Evolutionary conservation across 1,284 basidiomycete genomes (phyloP).

Genomic region (Rhodofomes roseus): DNA sequence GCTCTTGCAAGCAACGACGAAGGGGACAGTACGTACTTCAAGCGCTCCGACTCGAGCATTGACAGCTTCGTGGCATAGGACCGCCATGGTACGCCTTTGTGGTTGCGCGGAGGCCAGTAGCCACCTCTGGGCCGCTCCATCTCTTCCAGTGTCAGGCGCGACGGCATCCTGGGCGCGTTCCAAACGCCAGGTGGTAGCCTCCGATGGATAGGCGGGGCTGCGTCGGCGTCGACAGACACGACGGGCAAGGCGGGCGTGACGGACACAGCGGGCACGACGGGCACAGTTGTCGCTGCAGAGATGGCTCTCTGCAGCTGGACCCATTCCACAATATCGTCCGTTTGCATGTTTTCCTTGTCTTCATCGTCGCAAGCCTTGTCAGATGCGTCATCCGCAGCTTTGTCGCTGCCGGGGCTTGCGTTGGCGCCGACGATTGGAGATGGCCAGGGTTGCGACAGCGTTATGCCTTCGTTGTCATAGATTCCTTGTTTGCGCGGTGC

Average conservation of each 20-base stretch:
- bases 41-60: too few relatives aligned
- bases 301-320: background rate
- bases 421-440: too few relatives aligned
- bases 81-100: background rate
- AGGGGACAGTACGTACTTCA: too few relatives aligned
- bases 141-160: background rate
- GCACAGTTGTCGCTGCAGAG: background rate
- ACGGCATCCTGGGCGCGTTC: background rate
- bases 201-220: too few relatives aligned
- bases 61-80: too few relatives aligned
- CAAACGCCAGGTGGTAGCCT: background rate
- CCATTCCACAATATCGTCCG: background rate
- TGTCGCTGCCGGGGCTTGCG: background rate
- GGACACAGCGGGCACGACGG: too few relatives aligned
- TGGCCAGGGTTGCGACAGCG: too few relatives aligned
- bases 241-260: too few relatives aligned
- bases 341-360: background rate
- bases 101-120: background rate
- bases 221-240: too few relatives aligned
- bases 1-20: background rate
- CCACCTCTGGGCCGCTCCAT: background rate
- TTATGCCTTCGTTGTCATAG: too few relatives aligned
- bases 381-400: background rate
- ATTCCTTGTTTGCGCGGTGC: too few relatives aligned
- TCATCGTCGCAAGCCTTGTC: background rate